Evolutionary conservation across 345 rosid species (phyloP).

Genomic region (Moringa oleifera): DNA sequence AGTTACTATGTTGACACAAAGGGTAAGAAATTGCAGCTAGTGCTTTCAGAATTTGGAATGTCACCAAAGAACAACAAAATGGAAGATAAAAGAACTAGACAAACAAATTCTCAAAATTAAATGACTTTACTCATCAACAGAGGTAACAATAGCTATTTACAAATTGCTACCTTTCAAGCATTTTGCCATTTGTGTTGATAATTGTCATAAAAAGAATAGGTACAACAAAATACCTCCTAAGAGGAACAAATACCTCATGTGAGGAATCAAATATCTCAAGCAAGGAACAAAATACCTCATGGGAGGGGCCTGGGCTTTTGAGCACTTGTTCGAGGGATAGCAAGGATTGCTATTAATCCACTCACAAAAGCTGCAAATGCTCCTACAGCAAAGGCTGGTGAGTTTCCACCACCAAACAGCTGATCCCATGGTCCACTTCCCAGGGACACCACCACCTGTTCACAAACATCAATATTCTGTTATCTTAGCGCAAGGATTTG

Average conservation of each 20-base stretch:
- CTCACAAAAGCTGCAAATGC: constrained; percentile 56
- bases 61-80: background rate
- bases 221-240: constrained; percentile 6
- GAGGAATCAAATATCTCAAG: constrained; percentile 8
- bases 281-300: constrained; percentile 35
- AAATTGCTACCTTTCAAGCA: constrained; percentile 14
- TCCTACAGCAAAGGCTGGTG: constrained; percentile 70
- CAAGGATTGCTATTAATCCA: constrained; percentile 76
- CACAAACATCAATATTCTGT: constrained; percentile 2
- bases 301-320: constrained; percentile 51
- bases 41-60: constrained; percentile 8
- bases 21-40: too few species aligned
- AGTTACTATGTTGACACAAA: too few species aligned
- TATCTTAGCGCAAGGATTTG: background rate
- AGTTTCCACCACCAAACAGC: constrained; percentile 79
- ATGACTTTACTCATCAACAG: constrained; percentile 18
- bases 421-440: constrained; percentile 88
- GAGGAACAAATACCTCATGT: constrained; percentile 39
- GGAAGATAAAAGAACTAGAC: too few species aligned
- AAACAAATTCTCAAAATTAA: constrained; percentile 12
- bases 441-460: constrained; percentile 63
- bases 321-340: constrained; percentile 66
- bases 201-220: constrained; percentile 13
- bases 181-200: constrained; percentile 8
- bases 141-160: constrained; percentile 20